Evolutionary conservation across 2,329 filamentous ascomycete species (phyloP), one percentile per base, ranked within the genome.

Genomic region (Didymella keratinophila): DNA sequence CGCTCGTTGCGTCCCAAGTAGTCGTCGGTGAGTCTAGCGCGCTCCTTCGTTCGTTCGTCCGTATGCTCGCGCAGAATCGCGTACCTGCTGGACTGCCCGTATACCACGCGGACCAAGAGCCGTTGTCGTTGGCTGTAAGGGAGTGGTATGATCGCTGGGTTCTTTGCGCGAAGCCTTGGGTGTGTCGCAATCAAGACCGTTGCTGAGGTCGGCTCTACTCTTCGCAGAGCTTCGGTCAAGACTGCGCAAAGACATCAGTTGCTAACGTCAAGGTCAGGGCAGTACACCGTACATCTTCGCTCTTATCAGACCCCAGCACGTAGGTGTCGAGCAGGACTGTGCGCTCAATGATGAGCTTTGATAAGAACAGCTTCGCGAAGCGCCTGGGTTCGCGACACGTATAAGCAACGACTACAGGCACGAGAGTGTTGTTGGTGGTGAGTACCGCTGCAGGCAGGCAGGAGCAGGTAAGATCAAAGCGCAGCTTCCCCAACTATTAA

Each of bases 401-500:
- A 51, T 18, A n/a, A 27, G 7, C 41, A 3, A 5, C 12, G 21
- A 16, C 39, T 18, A 21, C 8, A 14, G 6, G 28, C 2, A 25
- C 1, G 34, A 21, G 11, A 25, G 34, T 32, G 5, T 52, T 53
- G 58, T 52, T 36, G 56, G 11, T 49, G 36, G 52, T 55, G 46
- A 34, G 45, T 44, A 43, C 42, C 21, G 52, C 41, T 54, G 36
- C 25, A 34, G 21, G 41, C 43, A 37, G 43, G 43, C 25, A 46
- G 39, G 28, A 28, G 41, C 46, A 34, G 54, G 45, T 56, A 37
- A 53, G 54, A 65, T 58, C 56, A 55, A 62, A 57, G 60, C 53
- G 58, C 56, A 52, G 42, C 54, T 52, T 43, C 34, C 45, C 47
- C 46, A 44, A 49, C 50, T 48, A 49, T 69, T 62, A 66, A 68